phyloP scores from a whole-genome alignment of 441 rosid species.

The Hura crepitans region DNA sequence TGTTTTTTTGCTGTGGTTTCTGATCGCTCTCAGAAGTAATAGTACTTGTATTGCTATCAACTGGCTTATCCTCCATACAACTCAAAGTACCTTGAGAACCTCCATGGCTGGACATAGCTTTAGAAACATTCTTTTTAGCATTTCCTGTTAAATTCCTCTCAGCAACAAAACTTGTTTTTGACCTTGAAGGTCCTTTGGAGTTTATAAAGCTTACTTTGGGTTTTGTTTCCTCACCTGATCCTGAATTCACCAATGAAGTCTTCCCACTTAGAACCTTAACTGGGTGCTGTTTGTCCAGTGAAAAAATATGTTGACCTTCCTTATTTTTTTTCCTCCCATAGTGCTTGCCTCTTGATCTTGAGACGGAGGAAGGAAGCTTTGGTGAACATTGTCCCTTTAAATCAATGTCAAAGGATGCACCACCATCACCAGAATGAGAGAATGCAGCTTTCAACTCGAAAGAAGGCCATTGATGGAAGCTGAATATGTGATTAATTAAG shows the following conservation, averaged over 20 bases:
- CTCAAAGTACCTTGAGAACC: slow-evolving; percentile 21
- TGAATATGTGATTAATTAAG: slow-evolving; percentile 24
- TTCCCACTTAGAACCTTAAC: slow-evolving; percentile 35
- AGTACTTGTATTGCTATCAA: slow-evolving; percentile 34
- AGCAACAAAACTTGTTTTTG: slow-evolving; percentile 27
- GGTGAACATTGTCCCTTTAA: slow-evolving; percentile 35
- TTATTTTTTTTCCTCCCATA: slow-evolving; percentile 33
- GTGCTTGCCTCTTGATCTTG: slow-evolving; percentile 61
- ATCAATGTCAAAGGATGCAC: slow-evolving; percentile 22
- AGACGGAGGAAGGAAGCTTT: slow-evolving; percentile 44
- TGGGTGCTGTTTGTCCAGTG: slow-evolving; percentile 26
- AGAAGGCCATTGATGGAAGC: slow-evolving; percentile 57
- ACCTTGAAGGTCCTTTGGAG: slow-evolving; percentile 33
- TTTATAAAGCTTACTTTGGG: slow-evolving; percentile 30
- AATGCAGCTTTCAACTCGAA: slow-evolving; percentile 42
- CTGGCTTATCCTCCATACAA: slow-evolving; percentile 22
- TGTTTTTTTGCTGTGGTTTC: slow-evolving; percentile 25
- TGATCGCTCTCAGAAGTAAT: slow-evolving; percentile 36
- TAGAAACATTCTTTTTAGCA: slow-evolving; percentile 20
- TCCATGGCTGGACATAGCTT: slow-evolving; percentile 12
- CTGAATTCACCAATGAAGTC: slow-evolving; percentile 17
- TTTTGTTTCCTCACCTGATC: slow-evolving; percentile 30
- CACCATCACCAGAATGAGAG: slow-evolving; percentile 30
- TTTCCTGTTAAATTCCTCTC: slow-evolving; percentile 24
- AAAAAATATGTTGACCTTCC: slow-evolving; percentile 20